A percentile compares a stretch with the other conserved stretches of the same genome.
These are phyloP conservation scores for Lithospermum erythrorhizon DNA, from an alignment of 257 asterid genomes.

Conservation along the genomic window DNA sequence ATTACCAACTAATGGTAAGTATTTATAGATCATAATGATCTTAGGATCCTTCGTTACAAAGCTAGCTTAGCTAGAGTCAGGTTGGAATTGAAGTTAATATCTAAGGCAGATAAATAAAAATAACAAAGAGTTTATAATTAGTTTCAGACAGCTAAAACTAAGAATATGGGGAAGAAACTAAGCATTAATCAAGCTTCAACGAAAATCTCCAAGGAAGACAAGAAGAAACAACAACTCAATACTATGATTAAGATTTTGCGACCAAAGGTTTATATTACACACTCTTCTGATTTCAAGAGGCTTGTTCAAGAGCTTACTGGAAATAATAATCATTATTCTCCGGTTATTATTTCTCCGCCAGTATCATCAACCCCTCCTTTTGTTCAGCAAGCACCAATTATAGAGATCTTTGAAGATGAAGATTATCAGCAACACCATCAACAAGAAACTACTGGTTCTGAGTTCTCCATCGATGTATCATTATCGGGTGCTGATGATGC, in stretches of 20 bases:
- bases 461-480: too few species aligned
- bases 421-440: too few species aligned
- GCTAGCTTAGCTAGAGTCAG: constrained; percentile 9
- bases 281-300: constrained; percentile 34
- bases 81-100: constrained; percentile 11
- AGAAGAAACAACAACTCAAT: constrained; percentile 29
- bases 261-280: constrained; percentile 40
- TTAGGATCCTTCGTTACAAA: constrained; percentile 9
- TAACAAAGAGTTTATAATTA: background rate
- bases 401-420: too few species aligned
- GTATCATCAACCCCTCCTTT: too few species aligned
- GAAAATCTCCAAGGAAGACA: constrained; percentile 21
- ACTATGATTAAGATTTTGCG: constrained; percentile 23
- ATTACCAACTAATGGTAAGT: background rate
- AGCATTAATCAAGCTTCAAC: constrained; percentile 13
- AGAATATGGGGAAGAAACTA: constrained; percentile 30
- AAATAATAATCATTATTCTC: constrained; percentile 5
- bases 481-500: too few species aligned
- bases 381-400: too few species aligned
- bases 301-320: constrained; percentile 49
- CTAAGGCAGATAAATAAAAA: constrained; percentile 1
- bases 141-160: too few species aligned
- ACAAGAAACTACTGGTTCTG: too few species aligned
- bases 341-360: too few species aligned
- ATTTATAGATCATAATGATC: background rate